Conservation (phyloP, 306 rosid species). For the Styphnolobium japonicum region DNA sequence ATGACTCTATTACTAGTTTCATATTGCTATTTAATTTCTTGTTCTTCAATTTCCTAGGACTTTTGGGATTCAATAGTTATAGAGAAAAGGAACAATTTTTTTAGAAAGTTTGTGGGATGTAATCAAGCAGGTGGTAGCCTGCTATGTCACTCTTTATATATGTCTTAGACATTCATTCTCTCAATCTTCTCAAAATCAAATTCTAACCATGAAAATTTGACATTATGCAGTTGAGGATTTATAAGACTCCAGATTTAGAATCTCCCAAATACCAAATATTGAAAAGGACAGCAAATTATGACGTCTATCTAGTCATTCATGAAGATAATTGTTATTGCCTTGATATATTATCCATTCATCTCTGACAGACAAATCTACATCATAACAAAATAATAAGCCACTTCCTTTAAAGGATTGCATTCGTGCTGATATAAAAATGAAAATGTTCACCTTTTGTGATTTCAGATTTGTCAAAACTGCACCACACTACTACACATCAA, state of each 20-base stretch:
- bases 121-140: slow-evolving; percentile 70
- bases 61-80: slow-evolving; percentile 93
- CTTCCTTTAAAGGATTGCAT: background rate
- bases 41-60: slow-evolving; percentile 51
- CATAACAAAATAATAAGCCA: background rate
- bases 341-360: background rate
- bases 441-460: background rate
- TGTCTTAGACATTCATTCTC: background rate
- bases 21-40: background rate
- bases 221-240: slow-evolving; percentile 64
- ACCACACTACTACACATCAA: background rate
- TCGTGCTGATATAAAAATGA: background rate
- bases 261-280: slow-evolving; percentile 74
- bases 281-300: slow-evolving; percentile 69
- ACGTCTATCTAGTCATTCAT: slow-evolving; percentile 45
- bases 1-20: background rate
- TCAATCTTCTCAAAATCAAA: background rate
- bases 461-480: background rate
- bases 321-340: background rate
- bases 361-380: background rate
- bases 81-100: slow-evolving; percentile 66
- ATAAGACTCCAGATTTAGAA: slow-evolving; percentile 88
- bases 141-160: background rate
- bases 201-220: background rate
- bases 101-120: slow-evolving; percentile 77